Evolutionary conservation across 306 rosid genomes (phyloP).

Genomic region (Canavalia ensiformis): DNA sequence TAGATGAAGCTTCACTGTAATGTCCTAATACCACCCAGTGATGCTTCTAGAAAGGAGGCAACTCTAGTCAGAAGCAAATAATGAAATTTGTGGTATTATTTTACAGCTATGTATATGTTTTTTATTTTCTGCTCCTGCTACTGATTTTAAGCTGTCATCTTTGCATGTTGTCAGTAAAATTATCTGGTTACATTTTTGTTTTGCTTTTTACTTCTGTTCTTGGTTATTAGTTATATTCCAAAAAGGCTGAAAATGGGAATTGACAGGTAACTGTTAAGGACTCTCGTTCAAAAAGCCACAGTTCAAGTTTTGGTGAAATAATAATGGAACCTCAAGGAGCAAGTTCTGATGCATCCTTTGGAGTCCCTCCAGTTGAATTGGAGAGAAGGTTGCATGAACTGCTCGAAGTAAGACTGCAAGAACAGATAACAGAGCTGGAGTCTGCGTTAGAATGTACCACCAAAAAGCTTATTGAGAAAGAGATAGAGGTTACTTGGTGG

Average conservation of each 20-base stretch:
- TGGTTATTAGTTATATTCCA: conserved; percentile 39
- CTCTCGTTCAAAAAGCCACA: conserved; percentile 44
- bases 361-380: conserved; percentile 75
- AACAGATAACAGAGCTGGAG: conserved; percentile 78
- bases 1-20: conserved; percentile 12
- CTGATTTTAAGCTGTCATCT: conserved; percentile 35
- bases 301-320: conserved; percentile 60
- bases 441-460: conserved; percentile 70
- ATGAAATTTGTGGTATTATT: conserved; percentile 16
- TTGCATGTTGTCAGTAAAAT: conserved; percentile 24
- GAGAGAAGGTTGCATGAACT: conserved; percentile 87
- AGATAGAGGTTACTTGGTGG: conserved; percentile 78
- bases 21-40: conserved; percentile 33
- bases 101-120: background rate
- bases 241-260: conserved; percentile 46
- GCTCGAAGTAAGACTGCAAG: conserved; percentile 73
- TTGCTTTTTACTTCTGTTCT: conserved; percentile 12
- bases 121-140: conserved; percentile 30
- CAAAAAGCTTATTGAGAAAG: conserved; percentile 70
- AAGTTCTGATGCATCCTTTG: conserved; percentile 57
- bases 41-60: conserved; percentile 21
- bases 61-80: background rate
- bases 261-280: conserved; percentile 59
- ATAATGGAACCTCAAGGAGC: conserved; percentile 61
- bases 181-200: conserved; percentile 15